Evolutionary conservation across 176 grass and related monocot genomes (phyloP).

Genomic region (Neostapfia colusana): DNA sequence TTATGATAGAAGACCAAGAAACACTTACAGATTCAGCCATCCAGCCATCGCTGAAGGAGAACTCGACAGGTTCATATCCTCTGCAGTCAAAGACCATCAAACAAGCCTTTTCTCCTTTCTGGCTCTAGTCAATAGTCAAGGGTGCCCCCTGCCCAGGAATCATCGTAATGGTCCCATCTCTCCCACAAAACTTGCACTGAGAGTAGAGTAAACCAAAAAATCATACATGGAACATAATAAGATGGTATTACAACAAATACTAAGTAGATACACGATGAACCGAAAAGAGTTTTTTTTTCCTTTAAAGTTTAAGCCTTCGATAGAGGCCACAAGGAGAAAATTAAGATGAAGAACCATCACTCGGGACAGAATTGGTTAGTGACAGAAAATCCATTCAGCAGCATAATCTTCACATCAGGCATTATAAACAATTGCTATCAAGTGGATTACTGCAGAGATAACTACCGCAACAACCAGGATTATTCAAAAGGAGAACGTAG

Average conservation of each 20-base stretch:
- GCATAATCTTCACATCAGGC: constrained; percentile 1
- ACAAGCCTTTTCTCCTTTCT: constrained; percentile 47
- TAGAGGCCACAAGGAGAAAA: constrained; percentile 6
- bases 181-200: constrained; percentile 93
- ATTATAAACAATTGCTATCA: background rate
- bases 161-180: constrained; percentile 87
- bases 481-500: constrained; percentile 1
- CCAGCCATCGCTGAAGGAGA: constrained; percentile 79
- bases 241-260: constrained; percentile 2
- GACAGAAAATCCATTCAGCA: background rate
- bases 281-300: constrained; percentile 6
- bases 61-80: constrained; percentile 83
- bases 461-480: constrained; percentile 3
- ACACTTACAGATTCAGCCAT: constrained; percentile 50
- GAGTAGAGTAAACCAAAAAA: constrained; percentile 36
- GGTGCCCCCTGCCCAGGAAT: constrained; percentile 79
- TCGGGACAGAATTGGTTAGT: background rate
- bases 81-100: constrained; percentile 96
- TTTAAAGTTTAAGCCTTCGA: background rate
- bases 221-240: background rate
- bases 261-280: background rate
- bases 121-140: constrained; percentile 61
- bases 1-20: background rate
- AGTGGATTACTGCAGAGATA: background rate
- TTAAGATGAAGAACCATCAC: background rate